Base-by-base conservation (phyloP, 352 stramenopile species). In the Pythium sp. region DNA sequence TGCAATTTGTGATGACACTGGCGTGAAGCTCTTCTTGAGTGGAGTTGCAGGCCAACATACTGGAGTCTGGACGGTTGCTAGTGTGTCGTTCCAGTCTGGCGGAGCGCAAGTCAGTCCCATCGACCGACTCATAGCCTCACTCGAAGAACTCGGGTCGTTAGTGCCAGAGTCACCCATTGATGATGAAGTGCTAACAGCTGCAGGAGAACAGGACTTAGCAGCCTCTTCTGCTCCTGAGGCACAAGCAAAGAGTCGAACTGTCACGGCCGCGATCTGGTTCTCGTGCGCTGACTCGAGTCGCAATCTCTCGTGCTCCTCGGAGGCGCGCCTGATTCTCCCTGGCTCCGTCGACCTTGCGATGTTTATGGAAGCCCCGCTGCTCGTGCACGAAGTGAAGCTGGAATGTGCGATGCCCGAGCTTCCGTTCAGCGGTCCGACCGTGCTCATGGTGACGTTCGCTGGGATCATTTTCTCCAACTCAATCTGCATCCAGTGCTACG, bases 401-500 rank as follows among this genome's bases (percentile, higher is more conserved):
- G 79, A 85, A 56, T 90, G 84, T 22, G 65, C 67, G 1, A 90
- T 92, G 79, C 80, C 84, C 7, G 55, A 76, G 2, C 62, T 92
- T 0, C 46, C 79, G 1, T 90, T 92, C 63, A 87, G 74, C 58
- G 84, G 82, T 0, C 68, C 78, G 8, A 81, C 80, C 14, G 75
- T 84, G 2, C 63, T 93, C 6, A 74, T 70, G 3, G 64, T 93
- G 5, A 68, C 60, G 9, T 74, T 88, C 41, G 80, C 76, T 28
- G 80, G 78, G 6, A 71, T 89, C 7, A 66, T 72, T 4, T 91
- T 91, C 54, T 93, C 84, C 0, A 93, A 93, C 54, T 69, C 73
- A 18, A 75, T 93, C 15, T 84, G 70, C 20, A 73, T 90, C 26
- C 78, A 90, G n/a, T 90, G 81, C 70, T 93, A 93, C 57, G 81